Conservation (phyloP, 192 early-diverging fungal genomes). For the Diversispora epigaea region DNA sequence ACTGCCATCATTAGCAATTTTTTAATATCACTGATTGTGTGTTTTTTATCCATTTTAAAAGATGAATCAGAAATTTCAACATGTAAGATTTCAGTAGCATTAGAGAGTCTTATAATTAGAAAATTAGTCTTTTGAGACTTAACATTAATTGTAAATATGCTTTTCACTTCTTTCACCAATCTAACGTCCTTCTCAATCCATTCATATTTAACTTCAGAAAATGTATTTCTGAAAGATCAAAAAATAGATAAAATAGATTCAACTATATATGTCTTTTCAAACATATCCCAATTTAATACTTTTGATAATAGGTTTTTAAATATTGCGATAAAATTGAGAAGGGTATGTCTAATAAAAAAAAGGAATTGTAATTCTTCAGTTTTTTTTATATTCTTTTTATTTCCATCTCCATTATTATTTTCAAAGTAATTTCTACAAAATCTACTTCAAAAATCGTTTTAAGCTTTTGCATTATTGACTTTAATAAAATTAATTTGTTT, state of each 20-base stretch:
- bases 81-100: not conserved
- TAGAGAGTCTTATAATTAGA: conserved; percentile 3
- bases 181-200: conserved; percentile 18
- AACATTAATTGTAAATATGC: not conserved
- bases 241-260: conserved; percentile 2
- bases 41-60: not conserved
- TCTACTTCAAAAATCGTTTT: conserved; percentile 6
- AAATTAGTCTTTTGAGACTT: not conserved
- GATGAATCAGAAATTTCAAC: conserved; percentile 9
- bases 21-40: too few species aligned
- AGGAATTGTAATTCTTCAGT: not conserved
- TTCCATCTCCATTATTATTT: not conserved
- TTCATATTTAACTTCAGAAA: conserved; percentile 10
- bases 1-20: conserved; percentile 28
- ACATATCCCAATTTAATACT: not conserved
- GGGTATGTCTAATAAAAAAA: too few species aligned
- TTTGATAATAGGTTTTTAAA: not conserved
- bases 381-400: not conserved
- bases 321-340: not conserved
- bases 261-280: conserved; percentile 2
- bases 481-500: not conserved
- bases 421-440: not conserved
- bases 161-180: not conserved
- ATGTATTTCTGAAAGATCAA: conserved; percentile 10
- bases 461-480: not conserved